Base-by-base conservation (phyloP, 495 filamentous ascomycete genomes). In the Sporormia fimetaria region DNA sequence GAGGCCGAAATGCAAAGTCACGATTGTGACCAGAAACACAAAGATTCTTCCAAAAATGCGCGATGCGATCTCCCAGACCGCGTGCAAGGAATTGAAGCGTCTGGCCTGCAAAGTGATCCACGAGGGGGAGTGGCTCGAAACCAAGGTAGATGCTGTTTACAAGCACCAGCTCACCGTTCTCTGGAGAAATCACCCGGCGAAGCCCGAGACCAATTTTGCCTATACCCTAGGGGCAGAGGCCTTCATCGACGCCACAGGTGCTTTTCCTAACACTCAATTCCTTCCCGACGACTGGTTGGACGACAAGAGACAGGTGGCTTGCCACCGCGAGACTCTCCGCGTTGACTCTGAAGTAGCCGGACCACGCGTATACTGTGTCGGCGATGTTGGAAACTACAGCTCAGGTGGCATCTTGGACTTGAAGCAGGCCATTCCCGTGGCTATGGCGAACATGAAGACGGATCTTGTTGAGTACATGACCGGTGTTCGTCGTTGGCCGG, bases 211-310 rank as follows among this genome's bases (percentile, higher is more conserved):
- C n/a, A n/a, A n/a, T n/a, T n/a, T n/a, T n/a, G n/a, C n/a, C n/a
- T n/a, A n/a, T n/a, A 60, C 56, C 4, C 37, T 68, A 7, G 34
- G 56, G 1, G 62, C 62, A 1, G 71, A 75, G 44, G 37, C 71
- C 10, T 74, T 66, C 45, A 66, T 75, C 42, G 67, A 70, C 6
- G 66, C 67, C 11, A 63, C 56, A 2, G 70, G 69, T 5, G 58
- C 58, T 3, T 55, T 14, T 3, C 67, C 70, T 0, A 73, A 73
- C 37, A 67, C 70, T 0, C 37, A 33, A 0, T 73, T 67, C 48
- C 21, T 74, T 0, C 49, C 63, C 4, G 36, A 26, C 4, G 27
- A 49, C 0, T 57, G 70, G 3, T 61, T 67, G 0, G 42, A 54
- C 0, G 22, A 53, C 0, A 57, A 62, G 22, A 61, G 61, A 11